Base-by-base conservation (phyloP, 2,329 filamentous ascomycete species). In the Parascedosporium putredinis region DNA sequence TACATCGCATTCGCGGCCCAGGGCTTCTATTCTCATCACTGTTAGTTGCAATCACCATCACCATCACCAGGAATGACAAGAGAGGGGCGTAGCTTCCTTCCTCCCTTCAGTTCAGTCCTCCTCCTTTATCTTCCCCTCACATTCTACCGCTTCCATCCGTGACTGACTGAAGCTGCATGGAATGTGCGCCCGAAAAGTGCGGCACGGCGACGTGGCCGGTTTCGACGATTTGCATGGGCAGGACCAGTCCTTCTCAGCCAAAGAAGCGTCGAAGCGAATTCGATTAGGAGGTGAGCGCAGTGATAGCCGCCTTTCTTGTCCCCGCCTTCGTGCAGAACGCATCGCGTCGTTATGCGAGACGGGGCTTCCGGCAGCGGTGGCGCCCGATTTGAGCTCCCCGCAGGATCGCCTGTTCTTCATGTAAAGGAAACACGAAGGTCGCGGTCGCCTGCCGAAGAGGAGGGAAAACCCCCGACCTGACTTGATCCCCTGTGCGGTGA, bases 321-420 rank as follows among this genome's bases (percentile, higher is more conserved):
- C 12, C 36, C 36, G 36, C 36, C 18, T 40, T 10, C 36, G 22
- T 40, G 36, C 36, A 40, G 36, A 5, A 22, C 18, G 22, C 9
- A 40, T 2, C 18, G 36, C 22, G 18, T 20, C 18, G 36, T n/a
- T 40, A 40, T 22, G 36, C 36, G 5, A 18, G 36, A 20, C 36
- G 36, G 36, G 36, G 36, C 5, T 40, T 40, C 36, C 36, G 36
- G 18, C 18, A 40, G 36, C 36, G 18, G 36, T 18, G 36, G 36
- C 36, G 22, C 4, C 36, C 36, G 36, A 40, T 40, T 40, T 2
- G 36, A 18, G 18, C 36, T 23, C 18, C 18, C 36, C 36, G 36
- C 36, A 40, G 36, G 36, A 40, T 40, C 36, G 36, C 18, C 36
- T 22, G 36, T 40, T 40, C 36, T 40, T 40, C 18, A 40, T 40